phyloP scores from a whole-genome alignment of 257 asterid species.

The Nicotiana knightiana region DNA sequence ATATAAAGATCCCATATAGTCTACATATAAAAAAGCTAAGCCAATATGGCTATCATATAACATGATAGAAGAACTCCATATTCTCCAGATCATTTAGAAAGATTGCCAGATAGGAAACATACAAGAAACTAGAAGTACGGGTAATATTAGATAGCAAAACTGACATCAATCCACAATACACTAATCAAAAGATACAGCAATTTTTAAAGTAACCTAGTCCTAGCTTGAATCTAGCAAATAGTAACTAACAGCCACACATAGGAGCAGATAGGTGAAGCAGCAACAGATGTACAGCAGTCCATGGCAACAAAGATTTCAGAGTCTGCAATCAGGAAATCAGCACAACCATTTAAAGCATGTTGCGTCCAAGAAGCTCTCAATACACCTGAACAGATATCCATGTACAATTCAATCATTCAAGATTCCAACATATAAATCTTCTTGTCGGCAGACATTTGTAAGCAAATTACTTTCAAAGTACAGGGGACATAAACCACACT shows the following conservation, averaged over 20 bases:
- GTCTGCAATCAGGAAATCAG: constrained; percentile 92
- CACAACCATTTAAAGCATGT: constrained; percentile 90
- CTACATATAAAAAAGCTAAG: not conserved
- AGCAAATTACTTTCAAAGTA: not conserved
- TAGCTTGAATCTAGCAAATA: constrained; percentile 46
- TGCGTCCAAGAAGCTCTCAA: constrained; percentile 96
- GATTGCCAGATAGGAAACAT: not conserved
- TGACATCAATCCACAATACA: constrained; percentile 8
- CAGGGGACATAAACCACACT: not conserved
- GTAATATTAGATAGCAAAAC: constrained; percentile 10
- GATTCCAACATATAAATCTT: constrained; percentile 27
- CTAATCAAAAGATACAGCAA: constrained; percentile 42
- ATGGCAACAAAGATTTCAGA: constrained; percentile 76
- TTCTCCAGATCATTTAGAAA: not conserved
- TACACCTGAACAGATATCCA: constrained; percentile 85
- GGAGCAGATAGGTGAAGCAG: constrained; percentile 90
- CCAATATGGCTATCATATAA: not conserved
- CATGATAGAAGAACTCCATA: not conserved
- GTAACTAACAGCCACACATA: constrained; percentile 45
- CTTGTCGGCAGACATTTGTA: constrained; percentile 9
- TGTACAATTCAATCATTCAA: constrained; percentile 42
- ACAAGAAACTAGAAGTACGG: not conserved
- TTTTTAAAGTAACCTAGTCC: constrained; percentile 43
- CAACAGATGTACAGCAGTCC: constrained; percentile 96
- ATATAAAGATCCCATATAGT: not conserved